Evolutionary conservation across 192 early-diverging fungal species (phyloP).

Genomic region (Obelidium mucronatum): DNA sequence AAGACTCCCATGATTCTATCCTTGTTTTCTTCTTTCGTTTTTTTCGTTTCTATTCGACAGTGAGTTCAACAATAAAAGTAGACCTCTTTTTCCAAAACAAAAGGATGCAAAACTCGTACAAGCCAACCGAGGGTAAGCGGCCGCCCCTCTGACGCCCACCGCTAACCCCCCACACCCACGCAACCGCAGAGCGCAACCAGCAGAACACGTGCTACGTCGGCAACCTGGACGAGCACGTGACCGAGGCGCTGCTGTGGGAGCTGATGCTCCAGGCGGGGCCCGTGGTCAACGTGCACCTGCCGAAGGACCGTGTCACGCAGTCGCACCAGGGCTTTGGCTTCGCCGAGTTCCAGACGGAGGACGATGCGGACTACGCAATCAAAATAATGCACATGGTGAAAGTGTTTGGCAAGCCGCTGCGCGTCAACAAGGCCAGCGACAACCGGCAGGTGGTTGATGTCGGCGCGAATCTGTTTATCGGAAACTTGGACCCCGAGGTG

Average conservation of each 20-base stretch:
- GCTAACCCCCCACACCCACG: too few relatives aligned
- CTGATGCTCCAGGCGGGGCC: slow-evolving; percentile 98
- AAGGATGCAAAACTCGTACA: slow-evolving; percentile 35
- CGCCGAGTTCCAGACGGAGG: slow-evolving; percentile 90
- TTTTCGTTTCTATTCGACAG: too few relatives aligned
- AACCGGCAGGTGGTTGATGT: slow-evolving; percentile 89
- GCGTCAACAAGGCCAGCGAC: slow-evolving; percentile 93
- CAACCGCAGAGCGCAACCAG: slow-evolving; percentile 97
- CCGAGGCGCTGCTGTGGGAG: slow-evolving; percentile 96
- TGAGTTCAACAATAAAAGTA: too few relatives aligned
- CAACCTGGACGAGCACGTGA: slow-evolving; percentile 93
- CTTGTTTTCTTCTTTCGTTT: too few relatives aligned
- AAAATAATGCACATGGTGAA: slow-evolving; percentile 96
- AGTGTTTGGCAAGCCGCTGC: slow-evolving; percentile 92
- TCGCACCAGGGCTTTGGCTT: slow-evolving; percentile 95
- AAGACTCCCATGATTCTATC: too few relatives aligned
- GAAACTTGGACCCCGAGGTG: slow-evolving; percentile 82
- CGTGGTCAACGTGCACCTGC: slow-evolving; percentile 82
- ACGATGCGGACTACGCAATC: slow-evolving; percentile 96
- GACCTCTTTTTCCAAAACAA: too few relatives aligned
- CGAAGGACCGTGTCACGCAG: slow-evolving; percentile 97
- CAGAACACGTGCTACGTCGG: slow-evolving; percentile 98
- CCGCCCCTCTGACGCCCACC: too few relatives aligned
- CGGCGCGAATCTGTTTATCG: slow-evolving; percentile 95
- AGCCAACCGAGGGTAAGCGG: slow-evolving; percentile 31